Conservation (phyloP, 225 moss, liverwort and hornwort genomes). For the Pseudoscleropodium purum region DNA sequence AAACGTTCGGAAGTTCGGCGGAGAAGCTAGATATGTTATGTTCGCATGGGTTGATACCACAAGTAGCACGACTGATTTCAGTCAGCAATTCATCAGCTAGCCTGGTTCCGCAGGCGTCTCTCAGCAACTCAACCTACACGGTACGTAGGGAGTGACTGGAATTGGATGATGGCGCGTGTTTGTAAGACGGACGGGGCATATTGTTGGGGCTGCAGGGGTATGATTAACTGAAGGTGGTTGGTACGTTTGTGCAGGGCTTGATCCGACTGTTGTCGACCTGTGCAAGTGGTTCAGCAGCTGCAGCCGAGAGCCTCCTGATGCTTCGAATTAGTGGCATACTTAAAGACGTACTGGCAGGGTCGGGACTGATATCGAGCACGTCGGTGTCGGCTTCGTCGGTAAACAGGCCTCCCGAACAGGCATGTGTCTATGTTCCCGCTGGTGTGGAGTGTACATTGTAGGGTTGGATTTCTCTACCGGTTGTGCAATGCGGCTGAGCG, state of each 20-base stretch:
- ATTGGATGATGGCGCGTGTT: background rate
- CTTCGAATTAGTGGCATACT: slow-evolving; percentile 86
- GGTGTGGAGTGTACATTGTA: background rate
- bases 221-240: background rate
- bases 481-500: background rate
- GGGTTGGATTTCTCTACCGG: background rate
- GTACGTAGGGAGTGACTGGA: slow-evolving; percentile 23
- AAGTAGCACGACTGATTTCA: slow-evolving; percentile 82
- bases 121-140: slow-evolving; percentile 92
- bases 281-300: slow-evolving; percentile 88
- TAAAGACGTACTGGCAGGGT: slow-evolving; percentile 91
- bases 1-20: slow-evolving; percentile 70
- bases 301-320: slow-evolving; percentile 76
- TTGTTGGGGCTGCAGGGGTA: background rate
- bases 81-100: slow-evolving; percentile 68
- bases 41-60: slow-evolving; percentile 87
- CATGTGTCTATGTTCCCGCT: slow-evolving; percentile 4
- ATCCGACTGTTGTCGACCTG: slow-evolving; percentile 87
- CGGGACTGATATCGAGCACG: slow-evolving; percentile 82
- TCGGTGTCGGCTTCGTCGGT: slow-evolving; percentile 77
- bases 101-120: slow-evolving; percentile 81
- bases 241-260: slow-evolving; percentile 60
- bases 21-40: slow-evolving; percentile 88
- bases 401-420: slow-evolving; percentile 98
- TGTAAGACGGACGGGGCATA: background rate